A percentile compares a stretch with the other conserved stretches of the same genome.
These are phyloP conservation scores for Podospora sp. DNA, from an alignment of 495 filamentous ascomycete species.

Conservation along the genomic window DNA sequence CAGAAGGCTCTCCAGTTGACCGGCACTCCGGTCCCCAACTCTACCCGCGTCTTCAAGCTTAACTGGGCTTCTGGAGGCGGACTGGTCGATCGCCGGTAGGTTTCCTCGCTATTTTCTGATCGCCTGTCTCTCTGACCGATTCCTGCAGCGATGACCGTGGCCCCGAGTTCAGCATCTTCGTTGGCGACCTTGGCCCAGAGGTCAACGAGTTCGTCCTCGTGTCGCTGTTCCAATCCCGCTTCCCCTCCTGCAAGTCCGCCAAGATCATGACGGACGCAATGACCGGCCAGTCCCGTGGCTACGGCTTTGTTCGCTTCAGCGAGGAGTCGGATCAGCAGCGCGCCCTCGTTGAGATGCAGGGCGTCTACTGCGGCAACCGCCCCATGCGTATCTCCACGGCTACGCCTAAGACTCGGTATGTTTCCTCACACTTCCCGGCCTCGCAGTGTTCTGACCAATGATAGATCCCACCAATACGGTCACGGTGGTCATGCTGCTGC, in stretches of 20 bases:
- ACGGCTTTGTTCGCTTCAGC: conserved; percentile 96
- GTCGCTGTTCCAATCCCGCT: conserved; percentile 93
- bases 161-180: conserved; percentile 95
- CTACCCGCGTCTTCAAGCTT: conserved; percentile 92
- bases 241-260: conserved; percentile 96
- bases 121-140: conserved; percentile 29
- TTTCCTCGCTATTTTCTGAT: conserved; percentile 5
- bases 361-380: conserved; percentile 97
- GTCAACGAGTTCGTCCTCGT: conserved; percentile 98
- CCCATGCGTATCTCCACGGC: conserved; percentile 99
- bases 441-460: conserved; percentile 18
- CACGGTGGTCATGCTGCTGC: conserved; percentile 33
- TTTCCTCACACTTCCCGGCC: neutral
- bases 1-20: conserved; percentile 88
- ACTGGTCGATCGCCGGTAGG: conserved; percentile 86
- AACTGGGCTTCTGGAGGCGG: conserved; percentile 99
- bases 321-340: conserved; percentile 94
- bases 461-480: conserved; percentile 44
- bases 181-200: conserved; percentile 95
- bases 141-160: conserved; percentile 82
- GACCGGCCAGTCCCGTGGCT: conserved; percentile 94
- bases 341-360: conserved; percentile 96
- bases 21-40: conserved; percentile 90
- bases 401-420: conserved; percentile 80
- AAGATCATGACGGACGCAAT: conserved; percentile 99